Percentiles rank a stretch among this genome's conserved stretches.
Conservation (phyloP, 2,329 filamentous ascomycete genomes). For the Beauveria caledonica region DNA sequence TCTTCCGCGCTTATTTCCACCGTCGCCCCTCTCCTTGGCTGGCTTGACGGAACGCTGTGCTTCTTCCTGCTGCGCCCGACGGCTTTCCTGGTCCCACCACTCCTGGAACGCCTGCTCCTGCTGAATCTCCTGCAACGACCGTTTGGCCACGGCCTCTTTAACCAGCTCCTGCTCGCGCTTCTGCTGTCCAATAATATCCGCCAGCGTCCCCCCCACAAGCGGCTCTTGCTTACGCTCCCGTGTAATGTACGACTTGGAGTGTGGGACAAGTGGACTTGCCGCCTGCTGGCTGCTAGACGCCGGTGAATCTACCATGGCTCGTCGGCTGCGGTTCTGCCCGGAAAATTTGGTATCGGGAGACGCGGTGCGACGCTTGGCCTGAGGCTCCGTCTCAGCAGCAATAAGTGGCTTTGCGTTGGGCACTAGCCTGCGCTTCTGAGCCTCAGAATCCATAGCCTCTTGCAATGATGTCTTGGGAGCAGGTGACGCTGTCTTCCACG, state of each 20-base stretch:
- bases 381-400: slow-evolving; percentile 32
- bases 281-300: slow-evolving; percentile 22
- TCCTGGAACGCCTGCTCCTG: slow-evolving; percentile 94
- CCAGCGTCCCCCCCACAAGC: slow-evolving; percentile 63
- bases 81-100: slow-evolving; percentile 88
- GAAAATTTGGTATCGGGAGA: slow-evolving; percentile 57
- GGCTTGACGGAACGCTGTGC: slow-evolving; percentile 34
- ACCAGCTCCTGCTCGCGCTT: slow-evolving; percentile 74
- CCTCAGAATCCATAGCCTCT: slow-evolving; percentile 34
- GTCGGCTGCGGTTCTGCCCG: slow-evolving; percentile 41
- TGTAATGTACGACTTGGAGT: slow-evolving; percentile 53
- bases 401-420: slow-evolving; percentile 34
- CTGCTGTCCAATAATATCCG: slow-evolving; percentile 84
- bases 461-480: slow-evolving; percentile 42
- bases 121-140: slow-evolving; percentile 89
- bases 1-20: slow-evolving; percentile 22
- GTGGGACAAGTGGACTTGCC: slow-evolving; percentile 41
- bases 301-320: slow-evolving; percentile 19
- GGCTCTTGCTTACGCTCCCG: slow-evolving; percentile 53
- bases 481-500: slow-evolving; percentile 57
- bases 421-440: slow-evolving; percentile 20
- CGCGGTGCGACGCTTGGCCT: slow-evolving; percentile 40
- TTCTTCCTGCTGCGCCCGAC: slow-evolving; percentile 58
- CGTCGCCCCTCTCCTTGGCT: slow-evolving; percentile 31
- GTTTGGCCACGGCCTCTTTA: slow-evolving; percentile 76